A percentile compares a stretch with the other conserved stretches of the same genome.
phyloP scores from a whole-genome alignment of 345 rosid genomes.

The Mercurialis annua region DNA sequence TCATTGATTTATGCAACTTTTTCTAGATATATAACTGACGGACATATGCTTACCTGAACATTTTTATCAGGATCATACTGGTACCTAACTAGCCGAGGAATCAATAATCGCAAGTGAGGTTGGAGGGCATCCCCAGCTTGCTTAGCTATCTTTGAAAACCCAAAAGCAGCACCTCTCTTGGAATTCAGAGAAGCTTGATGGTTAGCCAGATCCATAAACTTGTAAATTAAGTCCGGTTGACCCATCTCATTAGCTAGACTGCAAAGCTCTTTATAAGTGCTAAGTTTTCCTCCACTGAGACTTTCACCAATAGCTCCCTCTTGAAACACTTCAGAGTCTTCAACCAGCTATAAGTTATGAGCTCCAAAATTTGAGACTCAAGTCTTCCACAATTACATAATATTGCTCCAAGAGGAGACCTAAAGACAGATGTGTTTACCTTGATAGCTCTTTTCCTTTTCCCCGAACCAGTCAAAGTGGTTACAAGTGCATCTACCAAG shows the following conservation, averaged over 20 bases:
- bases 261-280: constrained; percentile 95
- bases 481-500: constrained; percentile 83
- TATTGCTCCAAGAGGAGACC: constrained; percentile 20
- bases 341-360: constrained; percentile 57
- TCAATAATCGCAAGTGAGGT: constrained; percentile 73
- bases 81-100: constrained; percentile 88
- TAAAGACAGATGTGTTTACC: constrained; percentile 42
- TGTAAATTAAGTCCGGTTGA: constrained; percentile 90
- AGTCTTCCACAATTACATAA: constrained; percentile 3
- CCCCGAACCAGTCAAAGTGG: constrained; percentile 87
- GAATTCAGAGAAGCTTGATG: constrained; percentile 85
- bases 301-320: constrained; percentile 86
- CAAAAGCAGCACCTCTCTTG: constrained; percentile 98
- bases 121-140: constrained; percentile 98
- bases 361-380: constrained; percentile 12
- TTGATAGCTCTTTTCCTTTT: constrained; percentile 93
- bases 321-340: constrained; percentile 91
- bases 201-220: constrained; percentile 98
- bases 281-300: constrained; percentile 81
- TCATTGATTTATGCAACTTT: background rate
- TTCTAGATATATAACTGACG: background rate
- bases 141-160: constrained; percentile 93
- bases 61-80: constrained; percentile 97
- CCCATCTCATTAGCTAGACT: constrained; percentile 99
- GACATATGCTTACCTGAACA: constrained; percentile 65